Conservation (phyloP, 495 filamentous ascomycete species). For the Aeminium ludgeri region DNA sequence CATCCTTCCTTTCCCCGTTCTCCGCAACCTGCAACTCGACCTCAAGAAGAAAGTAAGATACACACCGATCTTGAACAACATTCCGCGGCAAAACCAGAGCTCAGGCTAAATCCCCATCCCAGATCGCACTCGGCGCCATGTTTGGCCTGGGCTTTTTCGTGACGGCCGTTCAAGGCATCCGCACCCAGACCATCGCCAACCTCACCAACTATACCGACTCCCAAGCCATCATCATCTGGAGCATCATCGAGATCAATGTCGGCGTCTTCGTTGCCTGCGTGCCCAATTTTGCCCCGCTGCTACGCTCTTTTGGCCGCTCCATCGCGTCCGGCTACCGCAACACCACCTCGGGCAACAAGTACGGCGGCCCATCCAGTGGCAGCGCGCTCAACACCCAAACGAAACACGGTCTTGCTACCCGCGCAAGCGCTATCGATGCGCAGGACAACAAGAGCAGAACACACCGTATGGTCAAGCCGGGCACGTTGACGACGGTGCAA, state of each 20-base stretch:
- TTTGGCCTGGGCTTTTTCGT: constrained; percentile 13
- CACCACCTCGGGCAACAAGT: too few relatives aligned
- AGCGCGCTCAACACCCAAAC: too few relatives aligned
- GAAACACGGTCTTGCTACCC: too few relatives aligned
- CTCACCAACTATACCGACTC: constrained; percentile 7
- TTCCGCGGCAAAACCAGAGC: too few relatives aligned
- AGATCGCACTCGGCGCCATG: not conserved
- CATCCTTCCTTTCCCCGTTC: constrained; percentile 8
- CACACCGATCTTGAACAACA: too few relatives aligned
- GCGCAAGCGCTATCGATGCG: too few relatives aligned
- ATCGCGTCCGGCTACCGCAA: too few relatives aligned
- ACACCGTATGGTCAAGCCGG: too few relatives aligned
- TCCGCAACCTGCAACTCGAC: constrained; percentile 6
- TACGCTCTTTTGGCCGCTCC: not conserved
- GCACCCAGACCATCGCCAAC: constrained; percentile 7
- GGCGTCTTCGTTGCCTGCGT: constrained; percentile 13
- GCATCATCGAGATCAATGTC: constrained; percentile 13
- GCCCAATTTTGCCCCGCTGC: constrained; percentile 8
- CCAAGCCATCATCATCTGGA: constrained; percentile 12
- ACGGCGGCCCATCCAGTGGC: too few relatives aligned
- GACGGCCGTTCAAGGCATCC: constrained; percentile 7
- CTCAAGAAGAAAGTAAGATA: constrained; percentile 4
- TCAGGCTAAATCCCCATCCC: too few relatives aligned
- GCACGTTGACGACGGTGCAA: too few relatives aligned
- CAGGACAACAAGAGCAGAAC: too few relatives aligned